Evolutionary conservation across 305 asterid genomes (phyloP), one percentile per base, ranked within the genome.

Genomic region (Fraxinus greggii): DNA sequence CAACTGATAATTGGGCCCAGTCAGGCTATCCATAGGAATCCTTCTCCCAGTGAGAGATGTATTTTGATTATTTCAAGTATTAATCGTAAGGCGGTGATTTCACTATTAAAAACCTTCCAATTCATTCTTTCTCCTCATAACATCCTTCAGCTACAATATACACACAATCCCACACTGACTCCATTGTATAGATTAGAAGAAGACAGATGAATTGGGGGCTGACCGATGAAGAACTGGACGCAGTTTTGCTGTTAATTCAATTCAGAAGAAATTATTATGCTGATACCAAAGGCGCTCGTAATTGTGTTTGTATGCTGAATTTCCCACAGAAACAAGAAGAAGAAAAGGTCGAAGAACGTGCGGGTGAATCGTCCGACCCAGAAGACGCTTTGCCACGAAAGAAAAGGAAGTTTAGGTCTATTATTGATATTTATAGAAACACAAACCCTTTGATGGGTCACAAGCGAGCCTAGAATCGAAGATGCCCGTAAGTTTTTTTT

Each of bases 231-330:
- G 90, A 88, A 74, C 75, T 88, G 59, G 87, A 85, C 77, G 92
- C 90, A 6, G 90, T 88, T 51, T 35, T 78, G 56, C 90, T 85
- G 89, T 75, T 89, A 7, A 85, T 89, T 63, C 89, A 83, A 54
- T 88, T 89, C 79, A 80, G 90, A 77, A 81, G 89, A 78, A 19
- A 76, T 78, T 77, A 42, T 24, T 13, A 45, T 45, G n/a, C 56
- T 45, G 56, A 45, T 45, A 12, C 19, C 5, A 45, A 45, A 45
- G 19, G 19, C 56, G 72, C 13, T 61, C 32, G 29, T 21, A 2
- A 61, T 19, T 78, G 42, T 8, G 82, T 80, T 17, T 51, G 35
- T 1, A 83, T 75, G 87, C 63, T 83, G 75, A 59, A 89, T 80
- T 85, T 85, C 19, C 75, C 84, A 8, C 13, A 17, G 13, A 74